Base-by-base conservation (phyloP, 148 eudicot species). In the Nepenthes gracilis region DNA sequence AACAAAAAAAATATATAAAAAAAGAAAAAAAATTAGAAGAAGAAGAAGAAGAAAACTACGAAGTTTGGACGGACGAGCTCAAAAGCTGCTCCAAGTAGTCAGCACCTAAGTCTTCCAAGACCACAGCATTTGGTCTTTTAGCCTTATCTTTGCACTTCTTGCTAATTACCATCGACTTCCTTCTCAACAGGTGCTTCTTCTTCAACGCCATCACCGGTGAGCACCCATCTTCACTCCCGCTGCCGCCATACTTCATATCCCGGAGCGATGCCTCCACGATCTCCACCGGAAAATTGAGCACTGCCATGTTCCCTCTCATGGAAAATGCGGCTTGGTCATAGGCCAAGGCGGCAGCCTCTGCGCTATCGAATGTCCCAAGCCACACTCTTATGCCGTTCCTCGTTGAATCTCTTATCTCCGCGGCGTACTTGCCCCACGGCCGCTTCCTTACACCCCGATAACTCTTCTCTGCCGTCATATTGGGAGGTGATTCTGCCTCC, bases 301-400 rank as follows among this genome's bases (percentile, higher is more conserved):
- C 80, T 14, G 93, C 93, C 60, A 62, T 35, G 7, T 72, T 2
- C 2, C 88, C 93, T 48, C 86, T 52, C 75, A 74, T 78, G n/a
- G 93, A 62, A 13, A 74, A 83, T 15, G 93, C 93, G 15, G 88
- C 93, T 34, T 81, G 88, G 58, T 86, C 93, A 43, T 86, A 86
- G 0, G 93, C 93, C 65, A 83, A 7, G 8, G 93, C 93, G 3
- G 93, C 93, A 6, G 71, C 84, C 75, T 83, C 86, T 0, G 84
- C 88, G 23, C 59, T 70, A 38, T 86, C 88, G 34, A 86, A 86
- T 10, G 93, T 86, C 2, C 93, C 93, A 1, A 86, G 77, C 93
- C 93, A 86, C 0, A 86, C 83, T 48, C 93, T 70, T 9, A 75
- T 71, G 0, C 93, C 93, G 6, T 78, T 72, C 33, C 88, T 63